Conservation (phyloP, 179 eudicot species). For the Spergularia azorica region DNA sequence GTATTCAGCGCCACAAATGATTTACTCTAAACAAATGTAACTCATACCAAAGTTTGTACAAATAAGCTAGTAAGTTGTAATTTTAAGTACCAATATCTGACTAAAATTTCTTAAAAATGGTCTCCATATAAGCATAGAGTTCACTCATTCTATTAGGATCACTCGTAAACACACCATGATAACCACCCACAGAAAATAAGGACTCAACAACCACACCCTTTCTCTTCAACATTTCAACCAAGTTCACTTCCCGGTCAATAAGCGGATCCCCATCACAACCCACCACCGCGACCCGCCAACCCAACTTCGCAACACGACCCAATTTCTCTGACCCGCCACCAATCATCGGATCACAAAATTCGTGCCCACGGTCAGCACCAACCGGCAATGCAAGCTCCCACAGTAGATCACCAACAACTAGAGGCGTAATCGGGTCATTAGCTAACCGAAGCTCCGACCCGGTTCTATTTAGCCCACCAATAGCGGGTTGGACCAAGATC, state of each 20-base stretch:
- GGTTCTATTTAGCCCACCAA: conserved; percentile 46
- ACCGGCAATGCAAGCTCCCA: conserved; percentile 54
- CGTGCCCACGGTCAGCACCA: conserved; percentile 46
- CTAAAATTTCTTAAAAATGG: background rate
- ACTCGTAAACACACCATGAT: conserved; percentile 40
- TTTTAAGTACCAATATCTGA: background rate
- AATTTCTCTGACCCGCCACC: conserved; percentile 14
- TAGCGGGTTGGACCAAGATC: conserved; percentile 43
- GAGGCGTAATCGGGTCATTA: conserved; percentile 31
- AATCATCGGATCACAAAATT: conserved; percentile 37
- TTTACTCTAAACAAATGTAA: too few species aligned
- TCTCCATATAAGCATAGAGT: conserved; percentile 2
- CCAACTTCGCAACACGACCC: conserved; percentile 31
- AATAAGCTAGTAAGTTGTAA: too few species aligned
- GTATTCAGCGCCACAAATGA: too few species aligned
- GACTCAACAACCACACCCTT: conserved; percentile 30
- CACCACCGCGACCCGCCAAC: conserved; percentile 43
- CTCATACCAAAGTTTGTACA: too few species aligned
- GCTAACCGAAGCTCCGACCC: conserved; percentile 41
- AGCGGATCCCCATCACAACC: conserved; percentile 48
- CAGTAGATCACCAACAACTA: conserved; percentile 31
- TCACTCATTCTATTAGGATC: background rate
- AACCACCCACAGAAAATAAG: conserved; percentile 31
- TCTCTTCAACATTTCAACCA: conserved; percentile 36
- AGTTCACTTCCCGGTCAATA: conserved; percentile 40